Evolutionary conservation across 176 grass and related monocot species (phyloP).

Genomic region (Aegilops tauschii): DNA sequence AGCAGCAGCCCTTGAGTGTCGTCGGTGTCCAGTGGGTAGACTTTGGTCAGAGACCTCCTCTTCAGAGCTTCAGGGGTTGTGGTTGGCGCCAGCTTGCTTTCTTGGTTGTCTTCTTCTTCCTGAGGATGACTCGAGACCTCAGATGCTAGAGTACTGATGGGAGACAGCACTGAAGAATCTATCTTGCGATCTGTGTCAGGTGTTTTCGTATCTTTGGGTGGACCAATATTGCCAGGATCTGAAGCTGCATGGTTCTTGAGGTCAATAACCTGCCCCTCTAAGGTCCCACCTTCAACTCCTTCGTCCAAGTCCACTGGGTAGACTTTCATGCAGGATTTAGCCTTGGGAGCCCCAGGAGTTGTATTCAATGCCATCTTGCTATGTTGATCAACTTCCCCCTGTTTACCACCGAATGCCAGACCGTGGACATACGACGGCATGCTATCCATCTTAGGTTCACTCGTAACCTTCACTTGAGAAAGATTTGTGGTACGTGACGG

Average conservation of each 20-base stretch:
- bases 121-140: neutral
- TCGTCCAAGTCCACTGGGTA: neutral
- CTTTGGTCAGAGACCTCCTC: constrained; percentile 35
- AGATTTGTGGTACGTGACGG: constrained; percentile 14
- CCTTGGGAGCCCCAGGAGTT: neutral
- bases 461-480: constrained; percentile 8
- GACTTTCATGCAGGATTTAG: constrained; percentile 9
- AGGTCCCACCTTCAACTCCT: neutral
- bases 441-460: neutral
- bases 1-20: neutral
- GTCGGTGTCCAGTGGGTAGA: constrained; percentile 22
- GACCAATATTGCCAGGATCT: constrained; percentile 1
- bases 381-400: neutral
- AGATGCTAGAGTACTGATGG: neutral
- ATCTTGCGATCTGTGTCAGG: neutral
- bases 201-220: neutral
- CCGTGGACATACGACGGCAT: neutral
- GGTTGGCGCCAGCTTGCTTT: neutral
- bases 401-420: constrained; percentile 13
- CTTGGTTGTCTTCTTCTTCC: constrained; percentile 20
- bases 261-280: neutral
- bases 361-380: neutral
- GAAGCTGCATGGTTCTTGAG: neutral
- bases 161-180: constrained; percentile 9
- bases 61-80: constrained; percentile 35